Evolutionary conservation across 2,329 filamentous ascomycete species (phyloP), one percentile per base, ranked within the genome.

Genomic region (Verticillium albo-atrum): DNA sequence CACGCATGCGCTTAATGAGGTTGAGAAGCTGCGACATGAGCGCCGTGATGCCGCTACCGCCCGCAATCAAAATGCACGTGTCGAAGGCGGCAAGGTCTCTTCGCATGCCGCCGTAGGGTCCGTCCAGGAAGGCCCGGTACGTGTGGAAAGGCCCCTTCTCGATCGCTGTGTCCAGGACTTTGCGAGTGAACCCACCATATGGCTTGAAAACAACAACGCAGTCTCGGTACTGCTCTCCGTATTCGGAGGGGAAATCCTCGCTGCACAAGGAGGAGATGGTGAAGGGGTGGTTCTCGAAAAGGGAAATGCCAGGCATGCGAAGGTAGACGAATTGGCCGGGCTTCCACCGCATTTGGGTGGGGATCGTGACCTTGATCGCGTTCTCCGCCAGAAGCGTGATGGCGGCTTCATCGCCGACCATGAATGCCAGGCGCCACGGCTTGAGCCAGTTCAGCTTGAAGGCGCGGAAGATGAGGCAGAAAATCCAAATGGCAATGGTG

Each of bases 301-400:
- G 73, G 0, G 92, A 93, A 66, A 98, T 92, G 1, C 91, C 91
- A 0, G 94, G 94, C 89, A 98, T 96, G 57, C 94, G 87, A 23
- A 98, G 81, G 71, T 97, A 98, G 20, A 97, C 90, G 67, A 96
- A 97, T 73, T 98, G 95, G 5, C 94, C 95, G 0, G 94, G 92
- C 70, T 87, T 89, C 94, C 94, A 98, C 63, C 86, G 88, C 83
- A 96, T 90, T 72, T 94, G 91, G 0, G 94, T 97, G 1, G 94
- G 92, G 56, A 98, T 90, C 0, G 94, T 97, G 66, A 98, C 85
- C 73, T 97, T 97, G 76, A 98, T 89, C n/a, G 92, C 91, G 69
- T 96, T 94, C 68, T 97, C 92, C 3, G 92, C 88, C 79, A 98
- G 88, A 26, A 97, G 81, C 1, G 91, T 95, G 42, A 97, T 88